Evolutionary conservation across 352 stramenopile genomes (phyloP), one percentile per base, ranked within the genome.

Genomic region (Pythium myriotylum): DNA sequence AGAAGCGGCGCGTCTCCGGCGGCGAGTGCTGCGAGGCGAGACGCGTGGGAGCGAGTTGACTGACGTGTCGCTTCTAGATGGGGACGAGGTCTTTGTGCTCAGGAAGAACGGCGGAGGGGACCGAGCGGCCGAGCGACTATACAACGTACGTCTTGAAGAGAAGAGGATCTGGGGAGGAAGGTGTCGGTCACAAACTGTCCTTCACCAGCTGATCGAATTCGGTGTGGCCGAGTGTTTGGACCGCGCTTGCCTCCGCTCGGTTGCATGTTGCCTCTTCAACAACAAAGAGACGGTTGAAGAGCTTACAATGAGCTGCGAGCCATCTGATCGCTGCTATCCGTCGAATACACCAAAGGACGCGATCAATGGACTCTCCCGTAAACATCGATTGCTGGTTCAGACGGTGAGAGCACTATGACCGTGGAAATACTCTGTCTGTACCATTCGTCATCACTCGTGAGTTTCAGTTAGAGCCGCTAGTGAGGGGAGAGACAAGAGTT

Each of bases 151-250:
- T 19, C 5, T 29, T 13, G 13, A 3, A 35, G 29, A 35, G 10
- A 35, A 10, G 29, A 10, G n/a, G n/a, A n/a, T n/a, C n/a, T 35
- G 5, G 29, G 29, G 29, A 35, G 29, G 5, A 10, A 10, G 29
- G 5, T 35, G 5, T 35, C 29, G 29, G 29, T 35, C 29, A 35
- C 10, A 10, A 10, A 5, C 14, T 42, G 4, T 47, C 22, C 17
- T 14, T 35, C 41, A 27, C 2, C 19, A 67, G 67, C 27, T 70
- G 32, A 17, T 74, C n/a, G 61, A 70, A 33, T 67, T 53, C 40
- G 66, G 66, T 24, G 61, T 74, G 0, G 61, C 61, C 19, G 66
- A 74, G 49, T 70, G 66, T 42, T 32, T 74, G 14, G 66, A 74
- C 19, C 55, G 66, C 16, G 9, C 42, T 13, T 74, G 66, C 17